phyloP scores from a whole-genome alignment of 2,329 filamentous ascomycete species.

The Venturia effusa region DNA sequence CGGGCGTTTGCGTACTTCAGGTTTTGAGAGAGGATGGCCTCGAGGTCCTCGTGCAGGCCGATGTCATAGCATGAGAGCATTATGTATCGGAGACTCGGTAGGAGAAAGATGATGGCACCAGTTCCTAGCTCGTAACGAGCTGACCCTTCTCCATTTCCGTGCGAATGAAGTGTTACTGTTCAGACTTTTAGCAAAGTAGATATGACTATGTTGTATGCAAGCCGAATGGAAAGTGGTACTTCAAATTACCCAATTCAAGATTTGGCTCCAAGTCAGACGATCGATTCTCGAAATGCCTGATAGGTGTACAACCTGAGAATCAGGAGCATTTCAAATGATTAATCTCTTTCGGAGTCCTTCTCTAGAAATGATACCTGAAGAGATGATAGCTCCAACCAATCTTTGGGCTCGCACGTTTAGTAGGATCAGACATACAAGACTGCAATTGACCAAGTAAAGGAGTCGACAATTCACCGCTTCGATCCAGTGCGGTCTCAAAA shows the following conservation, averaged over 20 bases:
- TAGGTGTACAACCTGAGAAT: background rate
- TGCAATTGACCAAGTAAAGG: background rate
- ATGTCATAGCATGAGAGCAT: background rate
- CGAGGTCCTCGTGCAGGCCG: background rate
- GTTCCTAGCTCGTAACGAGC: background rate
- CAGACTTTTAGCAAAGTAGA: background rate
- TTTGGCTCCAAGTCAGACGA: background rate
- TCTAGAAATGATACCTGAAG: background rate
- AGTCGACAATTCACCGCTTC: background rate
- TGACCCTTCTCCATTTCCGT: background rate
- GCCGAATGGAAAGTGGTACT: background rate
- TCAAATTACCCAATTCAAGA: background rate
- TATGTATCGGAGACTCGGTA: constrained; percentile 1
- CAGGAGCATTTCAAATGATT: background rate
- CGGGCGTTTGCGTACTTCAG: background rate
- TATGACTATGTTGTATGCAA: background rate
- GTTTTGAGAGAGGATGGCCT: background rate
- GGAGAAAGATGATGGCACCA: background rate
- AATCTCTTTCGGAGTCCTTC: background rate
- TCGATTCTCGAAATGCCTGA: background rate
- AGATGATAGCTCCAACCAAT: background rate
- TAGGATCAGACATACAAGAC: background rate
- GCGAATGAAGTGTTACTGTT: constrained; percentile 3
- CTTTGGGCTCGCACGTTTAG: background rate
- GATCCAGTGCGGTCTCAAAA: background rate